phyloP scores from a whole-genome alignment of 805 yeast species.

The Metschnikowia rubicola region DNA sequence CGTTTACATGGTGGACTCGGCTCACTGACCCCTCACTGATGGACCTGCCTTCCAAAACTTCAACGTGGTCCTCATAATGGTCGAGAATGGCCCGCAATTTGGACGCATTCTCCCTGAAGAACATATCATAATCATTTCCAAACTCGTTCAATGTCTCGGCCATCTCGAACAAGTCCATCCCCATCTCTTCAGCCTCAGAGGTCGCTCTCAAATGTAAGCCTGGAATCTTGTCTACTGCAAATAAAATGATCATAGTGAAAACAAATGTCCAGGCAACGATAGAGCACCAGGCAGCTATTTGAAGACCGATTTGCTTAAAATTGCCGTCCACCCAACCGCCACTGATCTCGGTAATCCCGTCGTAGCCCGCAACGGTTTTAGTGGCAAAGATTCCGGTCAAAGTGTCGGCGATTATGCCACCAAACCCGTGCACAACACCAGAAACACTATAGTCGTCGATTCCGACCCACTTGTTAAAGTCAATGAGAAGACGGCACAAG shows the following conservation, averaged over 20 bases:
- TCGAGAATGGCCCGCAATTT: slow-evolving; percentile 13
- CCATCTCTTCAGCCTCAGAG: slow-evolving; percentile 48
- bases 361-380: slow-evolving; percentile 41
- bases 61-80: slow-evolving; percentile 10
- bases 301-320: slow-evolving; percentile 45
- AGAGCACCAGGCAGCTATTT: slow-evolving; percentile 42
- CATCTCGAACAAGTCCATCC: slow-evolving; percentile 50
- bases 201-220: slow-evolving; percentile 45
- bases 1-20: slow-evolving; percentile 7
- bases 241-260: slow-evolving; percentile 42
- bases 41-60: slow-evolving; percentile 14
- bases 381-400: slow-evolving; percentile 46
- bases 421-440: slow-evolving; percentile 45
- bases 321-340: slow-evolving; percentile 49
- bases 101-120: slow-evolving; percentile 22
- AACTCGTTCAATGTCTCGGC: slow-evolving; percentile 44
- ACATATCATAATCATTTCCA: slow-evolving; percentile 32
- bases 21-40: slow-evolving; percentile 5
- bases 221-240: slow-evolving; percentile 48
- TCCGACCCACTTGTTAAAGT: slow-evolving; percentile 38
- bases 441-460: slow-evolving; percentile 47
- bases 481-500: slow-evolving; percentile 33
- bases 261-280: slow-evolving; percentile 44
- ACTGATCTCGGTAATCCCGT: slow-evolving; percentile 40
- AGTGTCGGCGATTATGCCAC: slow-evolving; percentile 44